Base-by-base conservation (phyloP, 345 rosid genomes). In the Salix suchowensis region DNA sequence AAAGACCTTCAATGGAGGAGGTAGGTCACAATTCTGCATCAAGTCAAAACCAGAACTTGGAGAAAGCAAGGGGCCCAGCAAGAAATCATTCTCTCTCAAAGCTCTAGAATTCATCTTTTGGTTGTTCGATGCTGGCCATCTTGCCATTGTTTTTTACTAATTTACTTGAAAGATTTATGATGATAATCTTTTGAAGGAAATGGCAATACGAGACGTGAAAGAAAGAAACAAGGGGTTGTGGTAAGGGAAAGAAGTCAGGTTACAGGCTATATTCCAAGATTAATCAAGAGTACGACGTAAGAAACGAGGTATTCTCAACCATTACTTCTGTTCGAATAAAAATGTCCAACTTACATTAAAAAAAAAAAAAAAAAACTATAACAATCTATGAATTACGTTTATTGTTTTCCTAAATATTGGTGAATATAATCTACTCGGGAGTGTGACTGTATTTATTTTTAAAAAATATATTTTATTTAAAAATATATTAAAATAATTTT, bases 1-100 rank as follows among this genome's bases (percentile, higher is more conserved):
- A 67, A 84, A 87, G 6, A 88, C 82, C 87, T 87, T 88, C 60
- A 71, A 4, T 2, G 91, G 93, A 0, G 91, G 87, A 70, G 94
- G 90, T 18, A 88, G 86, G 80, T 88, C 94, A 37, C 94, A 87
- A 66, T 88, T 90, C 74, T 82, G 67, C 68, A 77, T 65, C 0
- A 84, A 46, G 8, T 80, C 87, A 8, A 30, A 4, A 9, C 82
- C 67, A 1, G 77, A 68, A 44, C 66, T 79, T 32, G 50, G 70
- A 68, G 74, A 68, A 70, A 80, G 32, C 68, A 77, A 70, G 66
- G 68, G 72, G 4, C 76, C 84, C 75, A 84, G 71, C 69, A 77
- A 74, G 54, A n/a, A 10, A 58, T 80, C 87, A 15, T 74, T 76
- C 58, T 80, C 83, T 4, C 54, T 69, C n/a, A 23, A 37, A 23